Evolutionary conservation across 768 basidiomycete species (phyloP).

Genomic region (Kwoniella sp.): DNA sequence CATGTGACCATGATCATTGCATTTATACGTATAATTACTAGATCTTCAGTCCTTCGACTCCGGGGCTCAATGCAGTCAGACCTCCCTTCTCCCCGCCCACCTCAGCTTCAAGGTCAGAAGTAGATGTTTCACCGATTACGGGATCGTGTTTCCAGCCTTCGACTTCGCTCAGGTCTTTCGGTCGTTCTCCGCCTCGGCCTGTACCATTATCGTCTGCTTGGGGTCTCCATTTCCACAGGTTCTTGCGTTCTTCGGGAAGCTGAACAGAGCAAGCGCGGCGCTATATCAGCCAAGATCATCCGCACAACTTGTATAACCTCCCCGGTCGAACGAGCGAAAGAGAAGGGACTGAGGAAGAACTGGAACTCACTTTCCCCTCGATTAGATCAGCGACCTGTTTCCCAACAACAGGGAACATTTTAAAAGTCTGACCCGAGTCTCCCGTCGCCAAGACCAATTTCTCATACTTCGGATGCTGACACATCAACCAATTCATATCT

Average conservation of each 20-base stretch:
- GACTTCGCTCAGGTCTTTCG: slow-evolving; percentile 36
- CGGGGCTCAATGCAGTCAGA: background rate
- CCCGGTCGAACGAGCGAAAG: too few relatives aligned
- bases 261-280: background rate
- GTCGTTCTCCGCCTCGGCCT: slow-evolving; percentile 23
- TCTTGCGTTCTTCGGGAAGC: slow-evolving; percentile 25
- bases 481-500: slow-evolving; percentile 48
- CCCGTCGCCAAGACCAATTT: slow-evolving; percentile 46
- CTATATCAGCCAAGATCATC: background rate
- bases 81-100: background rate
- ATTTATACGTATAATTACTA: background rate
- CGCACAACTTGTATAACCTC: too few relatives aligned
- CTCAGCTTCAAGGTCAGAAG: background rate
- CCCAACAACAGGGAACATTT: slow-evolving; percentile 46
- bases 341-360: too few relatives aligned
- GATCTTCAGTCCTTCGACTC: background rate
- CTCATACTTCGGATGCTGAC: slow-evolving; percentile 40
- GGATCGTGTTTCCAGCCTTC: slow-evolving; percentile 36
- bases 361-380: slow-evolving; percentile 48
- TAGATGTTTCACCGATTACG: background rate
- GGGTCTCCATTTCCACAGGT: slow-evolving; percentile 32
- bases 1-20: too few relatives aligned
- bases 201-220: slow-evolving; percentile 18
- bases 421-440: slow-evolving; percentile 46
- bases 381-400: slow-evolving; percentile 44